These are phyloP conservation scores for Sugiyamaella novakii DNA, from an alignment of 1,139 yeast species.

Conservation along the genomic window DNA sequence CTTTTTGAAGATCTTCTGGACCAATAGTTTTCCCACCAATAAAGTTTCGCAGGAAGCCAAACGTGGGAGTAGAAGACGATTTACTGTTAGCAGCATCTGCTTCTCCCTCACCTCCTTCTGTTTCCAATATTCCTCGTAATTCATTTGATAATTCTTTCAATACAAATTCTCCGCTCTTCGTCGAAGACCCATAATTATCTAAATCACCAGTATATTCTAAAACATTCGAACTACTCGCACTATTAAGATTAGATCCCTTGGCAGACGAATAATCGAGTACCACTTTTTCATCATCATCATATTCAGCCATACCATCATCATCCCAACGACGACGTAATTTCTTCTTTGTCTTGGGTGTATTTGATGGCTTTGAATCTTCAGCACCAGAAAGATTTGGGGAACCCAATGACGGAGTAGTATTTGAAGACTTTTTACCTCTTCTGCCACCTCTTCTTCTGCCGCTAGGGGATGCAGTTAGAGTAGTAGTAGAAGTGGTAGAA, in stretches of 20 bases:
- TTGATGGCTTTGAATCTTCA: constrained; percentile 23
- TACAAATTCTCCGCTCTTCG: constrained; percentile 52
- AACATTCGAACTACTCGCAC: constrained; percentile 42
- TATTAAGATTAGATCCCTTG: constrained; percentile 19
- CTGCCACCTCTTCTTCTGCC: constrained; percentile 26
- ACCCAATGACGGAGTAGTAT: constrained; percentile 8
- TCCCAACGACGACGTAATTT: constrained; percentile 51
- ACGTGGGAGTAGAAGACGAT: constrained; percentile 39
- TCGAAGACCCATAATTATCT: constrained; percentile 51
- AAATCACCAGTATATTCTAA: constrained; percentile 46
- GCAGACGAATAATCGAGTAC: constrained; percentile 53
- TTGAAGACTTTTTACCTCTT: constrained; percentile 26
- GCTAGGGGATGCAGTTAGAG: too few relatives aligned
- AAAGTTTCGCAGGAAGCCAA: constrained; percentile 57
- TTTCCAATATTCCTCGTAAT: constrained; percentile 46
- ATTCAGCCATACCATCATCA: constrained; percentile 52
- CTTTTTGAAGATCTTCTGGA: constrained; percentile 49
- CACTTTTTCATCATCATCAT: constrained; percentile 42
- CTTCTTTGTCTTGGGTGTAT: constrained; percentile 38
- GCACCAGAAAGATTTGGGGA: constrained; percentile 23
- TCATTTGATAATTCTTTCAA: constrained; percentile 54
- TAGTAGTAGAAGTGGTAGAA: constrained; percentile 9
- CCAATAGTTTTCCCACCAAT: constrained; percentile 64
- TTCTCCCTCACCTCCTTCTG: constrained; percentile 21
- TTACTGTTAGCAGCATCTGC: constrained; percentile 13